Evolutionary conservation across 1,284 basidiomycete species (phyloP), one percentile per base, ranked within the genome.

Genomic region (Anthracocystis panici-leucophaei): DNA sequence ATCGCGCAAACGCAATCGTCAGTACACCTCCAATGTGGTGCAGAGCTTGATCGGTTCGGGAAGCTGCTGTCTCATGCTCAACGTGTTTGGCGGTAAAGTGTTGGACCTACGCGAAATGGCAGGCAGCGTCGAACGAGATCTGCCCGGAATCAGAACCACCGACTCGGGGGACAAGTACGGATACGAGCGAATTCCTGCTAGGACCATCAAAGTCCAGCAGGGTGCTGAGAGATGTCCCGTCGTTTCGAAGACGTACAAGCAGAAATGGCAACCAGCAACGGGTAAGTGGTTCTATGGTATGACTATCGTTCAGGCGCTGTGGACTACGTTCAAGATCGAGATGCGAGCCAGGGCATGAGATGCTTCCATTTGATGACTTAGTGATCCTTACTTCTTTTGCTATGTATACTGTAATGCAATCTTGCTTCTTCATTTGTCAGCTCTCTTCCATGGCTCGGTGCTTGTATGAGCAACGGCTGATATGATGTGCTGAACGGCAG

Each of bases 31-130:
- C 25, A 69, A 57, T 14, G 65, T 74, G 11, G 51, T 61, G 33
- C 71, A 74, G 62, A 57, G 57, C 20, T 33, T 74, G 27, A 67
- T 67, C 20, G 71, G 71, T 9, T 63, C 71, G 0, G 71, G 71
- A 40, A 74, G 71, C 65, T 74, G 71, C 54, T 68, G 62, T 49
- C 21, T 74, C 38, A 74, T 74, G 71, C 58, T 74, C 51, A 65
- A 67, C 38, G 65, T 74, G 29, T 74, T 74, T 49, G 71, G 65
- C 5, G 65, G 65, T 3, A 60, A 65, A 6, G 62, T 74, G 40
- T 20, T 57, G 29, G 71, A 74, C 27, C 35, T 74, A 27, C 61
- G 71, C n/a, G 61, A 68, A 48, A 65, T 74, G 65, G 71, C 71
- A 23, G 71, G 71, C 14, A 68, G 57, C 27, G 50, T 65, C 5